Evolutionary conservation across 2,329 filamentous ascomycete species (phyloP).

Genomic region (Botrytis porri): DNA sequence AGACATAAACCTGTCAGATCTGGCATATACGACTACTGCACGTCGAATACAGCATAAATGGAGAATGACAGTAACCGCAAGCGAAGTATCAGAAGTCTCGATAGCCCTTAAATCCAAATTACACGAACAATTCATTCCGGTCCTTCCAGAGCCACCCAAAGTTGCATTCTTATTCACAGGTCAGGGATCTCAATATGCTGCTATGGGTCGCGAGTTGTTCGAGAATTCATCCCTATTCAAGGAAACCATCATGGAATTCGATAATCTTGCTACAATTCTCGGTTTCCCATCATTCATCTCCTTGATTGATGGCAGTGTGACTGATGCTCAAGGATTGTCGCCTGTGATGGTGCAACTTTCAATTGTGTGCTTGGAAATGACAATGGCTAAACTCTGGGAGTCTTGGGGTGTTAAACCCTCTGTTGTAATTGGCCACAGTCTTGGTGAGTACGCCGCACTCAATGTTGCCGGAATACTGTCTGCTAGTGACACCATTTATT

Average conservation of each 20-base stretch:
- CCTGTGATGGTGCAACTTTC: conserved; percentile 18
- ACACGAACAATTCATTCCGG: conserved; percentile 19
- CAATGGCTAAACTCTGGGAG: conserved; percentile 19
- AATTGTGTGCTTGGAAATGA: conserved; percentile 19
- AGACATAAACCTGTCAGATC: conserved; percentile 28
- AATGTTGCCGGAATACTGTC: conserved; percentile 67
- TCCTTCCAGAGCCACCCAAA: conserved; percentile 27
- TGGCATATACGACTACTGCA: conserved; percentile 37
- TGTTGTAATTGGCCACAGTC: conserved; percentile 48
- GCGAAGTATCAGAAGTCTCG: conserved; percentile 40
- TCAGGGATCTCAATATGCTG: conserved; percentile 21
- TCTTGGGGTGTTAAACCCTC: conserved; percentile 19
- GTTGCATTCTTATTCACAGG: conserved; percentile 34
- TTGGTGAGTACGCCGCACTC: conserved; percentile 58
- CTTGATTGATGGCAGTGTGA: conserved; percentile 16
- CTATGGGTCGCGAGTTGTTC: conserved; percentile 20
- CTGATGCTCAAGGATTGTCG: conserved; percentile 11
- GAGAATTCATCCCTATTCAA: conserved; percentile 13
- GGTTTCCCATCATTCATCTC: conserved; percentile 19
- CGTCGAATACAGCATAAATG: conserved; percentile 59
- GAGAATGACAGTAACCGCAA: conserved; percentile 49
- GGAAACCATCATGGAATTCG: conserved; percentile 18
- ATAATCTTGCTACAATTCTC: conserved; percentile 17
- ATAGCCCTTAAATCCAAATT: conserved; percentile 14
- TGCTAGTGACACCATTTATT: conserved; percentile 65